phyloP scores from a whole-genome alignment of 169 alveolate genomes.

The Besnoitia besnoiti region DNA sequence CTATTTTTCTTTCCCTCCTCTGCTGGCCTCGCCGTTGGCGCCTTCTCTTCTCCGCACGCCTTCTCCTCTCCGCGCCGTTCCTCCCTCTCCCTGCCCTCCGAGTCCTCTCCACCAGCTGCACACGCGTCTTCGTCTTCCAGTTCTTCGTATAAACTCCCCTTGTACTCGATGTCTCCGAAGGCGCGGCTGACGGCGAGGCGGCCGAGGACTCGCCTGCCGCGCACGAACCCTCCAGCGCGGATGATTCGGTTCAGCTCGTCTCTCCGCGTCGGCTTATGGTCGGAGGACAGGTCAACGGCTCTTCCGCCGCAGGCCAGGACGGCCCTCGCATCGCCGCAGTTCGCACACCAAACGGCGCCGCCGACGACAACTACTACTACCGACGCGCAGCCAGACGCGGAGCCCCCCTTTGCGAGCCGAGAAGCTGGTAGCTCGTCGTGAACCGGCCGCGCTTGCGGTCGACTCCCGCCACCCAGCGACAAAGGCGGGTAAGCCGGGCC shows the following conservation, averaged over 20 bases:
- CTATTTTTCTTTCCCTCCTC: too few species aligned
- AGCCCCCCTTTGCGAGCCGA: neutral
- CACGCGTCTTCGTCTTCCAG: neutral
- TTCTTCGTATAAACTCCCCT: conserved; percentile 55
- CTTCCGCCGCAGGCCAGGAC: conserved; percentile 88
- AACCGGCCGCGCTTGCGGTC: neutral
- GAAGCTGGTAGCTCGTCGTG: neutral
- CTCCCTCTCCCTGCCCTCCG: neutral
- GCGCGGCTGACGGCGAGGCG: conserved; percentile 96
- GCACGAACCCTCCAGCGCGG: conserved; percentile 95
- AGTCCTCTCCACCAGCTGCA: neutral
- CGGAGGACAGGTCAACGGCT: conserved; percentile 92
- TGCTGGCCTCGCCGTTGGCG: neutral
- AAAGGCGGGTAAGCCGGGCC: too few species aligned
- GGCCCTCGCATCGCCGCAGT: conserved; percentile 98
- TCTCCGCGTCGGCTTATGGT: conserved; percentile 92
- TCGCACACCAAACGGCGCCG: conserved; percentile 87
- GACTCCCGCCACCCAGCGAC: too few species aligned
- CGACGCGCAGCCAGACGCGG: conserved; percentile 85
- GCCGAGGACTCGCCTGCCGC: conserved; percentile 96
- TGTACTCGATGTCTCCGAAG: conserved; percentile 96
- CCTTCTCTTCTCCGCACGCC: neutral
- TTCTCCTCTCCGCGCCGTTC: neutral
- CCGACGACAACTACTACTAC: conserved; percentile 83
- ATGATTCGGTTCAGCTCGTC: conserved; percentile 92